phyloP scores from a whole-genome alignment of 805 yeast genomes.

The Wickerhamiella occidentalis region DNA sequence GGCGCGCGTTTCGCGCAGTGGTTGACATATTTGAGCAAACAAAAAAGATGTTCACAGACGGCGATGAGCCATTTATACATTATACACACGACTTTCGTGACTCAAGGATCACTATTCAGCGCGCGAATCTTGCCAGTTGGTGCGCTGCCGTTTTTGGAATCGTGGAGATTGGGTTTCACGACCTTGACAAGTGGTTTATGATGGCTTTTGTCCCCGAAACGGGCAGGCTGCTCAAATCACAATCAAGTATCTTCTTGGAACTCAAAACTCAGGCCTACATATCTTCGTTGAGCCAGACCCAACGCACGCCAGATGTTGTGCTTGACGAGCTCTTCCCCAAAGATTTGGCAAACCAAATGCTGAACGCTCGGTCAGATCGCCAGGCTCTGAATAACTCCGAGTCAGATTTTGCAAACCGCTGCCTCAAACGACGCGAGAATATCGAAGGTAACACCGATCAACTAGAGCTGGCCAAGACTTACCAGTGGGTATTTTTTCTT shows the following conservation, averaged over 20 bases:
- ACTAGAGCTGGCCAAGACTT: constrained; percentile 50
- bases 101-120: constrained; percentile 42
- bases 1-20: constrained; percentile 49
- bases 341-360: constrained; percentile 37
- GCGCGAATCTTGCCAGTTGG: constrained; percentile 80
- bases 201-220: constrained; percentile 72
- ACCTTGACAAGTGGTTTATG: constrained; percentile 70
- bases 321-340: constrained; percentile 66
- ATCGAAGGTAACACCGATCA: constrained; percentile 37
- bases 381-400: constrained; percentile 57
- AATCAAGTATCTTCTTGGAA: constrained; percentile 68
- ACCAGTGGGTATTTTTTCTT: constrained; percentile 77
- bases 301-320: constrained; percentile 50
- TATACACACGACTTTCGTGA: constrained; percentile 19
- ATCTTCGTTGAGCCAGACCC: constrained; percentile 58
- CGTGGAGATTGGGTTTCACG: constrained; percentile 75
- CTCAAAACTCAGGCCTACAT: constrained; percentile 92
- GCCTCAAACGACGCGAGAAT: constrained; percentile 56
- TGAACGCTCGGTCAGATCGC: constrained; percentile 20
- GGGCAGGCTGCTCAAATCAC: constrained; percentile 62
- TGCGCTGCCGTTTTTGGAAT: constrained; percentile 77
- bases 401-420: constrained; percentile 60
- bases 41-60: constrained; percentile 42
- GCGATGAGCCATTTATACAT: constrained; percentile 18
- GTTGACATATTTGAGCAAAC: constrained; percentile 70